These are phyloP conservation scores for Stephania japonica DNA, from an alignment of 164 flowering plant species.

Conservation along the genomic window DNA sequence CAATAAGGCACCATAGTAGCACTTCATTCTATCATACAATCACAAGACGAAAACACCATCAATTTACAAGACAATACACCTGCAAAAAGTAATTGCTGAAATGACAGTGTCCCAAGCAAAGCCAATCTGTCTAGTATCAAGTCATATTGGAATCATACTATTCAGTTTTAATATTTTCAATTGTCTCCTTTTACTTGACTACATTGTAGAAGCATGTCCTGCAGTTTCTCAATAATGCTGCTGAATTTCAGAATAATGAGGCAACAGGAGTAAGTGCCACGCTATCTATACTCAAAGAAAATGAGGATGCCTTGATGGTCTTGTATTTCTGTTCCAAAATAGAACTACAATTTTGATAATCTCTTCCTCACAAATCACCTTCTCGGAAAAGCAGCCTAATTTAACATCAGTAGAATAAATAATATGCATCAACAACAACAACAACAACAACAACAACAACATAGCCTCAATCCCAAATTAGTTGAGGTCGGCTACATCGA, in stretches of 20 bases:
- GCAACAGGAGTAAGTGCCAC: neutral
- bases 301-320: neutral
- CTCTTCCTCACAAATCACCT: neutral
- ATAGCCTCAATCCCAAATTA: no score
- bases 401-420: neutral
- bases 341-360: neutral
- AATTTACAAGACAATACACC: neutral
- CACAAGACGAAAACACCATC: neutral
- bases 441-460: no score
- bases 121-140: constrained; percentile 1
- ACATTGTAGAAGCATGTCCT: neutral
- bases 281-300: neutral
- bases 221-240: neutral
- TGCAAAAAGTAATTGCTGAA: constrained; percentile 1
- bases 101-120: constrained; percentile 2
- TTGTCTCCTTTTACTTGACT: neutral
- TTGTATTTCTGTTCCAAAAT: neutral
- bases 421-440: neutral
- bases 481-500: no score
- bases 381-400: neutral
- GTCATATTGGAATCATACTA: neutral
- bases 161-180: neutral
- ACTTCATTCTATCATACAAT: neutral
- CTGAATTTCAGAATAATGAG: neutral
- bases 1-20: neutral